Conservation (phyloP, 208 protist species). For the Strigomonas galati region DNA sequence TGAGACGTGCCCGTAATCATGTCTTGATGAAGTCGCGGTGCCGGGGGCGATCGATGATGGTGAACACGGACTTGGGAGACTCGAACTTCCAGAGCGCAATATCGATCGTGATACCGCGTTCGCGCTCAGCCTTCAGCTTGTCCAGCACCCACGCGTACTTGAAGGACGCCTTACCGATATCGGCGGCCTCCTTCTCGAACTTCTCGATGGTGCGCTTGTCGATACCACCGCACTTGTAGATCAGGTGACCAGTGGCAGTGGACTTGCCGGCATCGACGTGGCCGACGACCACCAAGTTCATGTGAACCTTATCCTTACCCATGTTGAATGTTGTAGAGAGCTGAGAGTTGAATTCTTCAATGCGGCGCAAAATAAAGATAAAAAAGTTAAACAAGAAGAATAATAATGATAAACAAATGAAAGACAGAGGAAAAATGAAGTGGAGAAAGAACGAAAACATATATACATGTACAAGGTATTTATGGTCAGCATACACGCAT, state of each 20-base stretch:
- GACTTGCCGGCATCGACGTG: conserved; percentile 73
- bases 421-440: conserved; percentile 78
- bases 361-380: too few relatives aligned
- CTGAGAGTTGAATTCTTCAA: too few relatives aligned
- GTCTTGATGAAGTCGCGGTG: conserved; percentile 94
- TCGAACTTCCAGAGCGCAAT: conserved; percentile 91
- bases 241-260: conserved; percentile 88
- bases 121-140: conserved; percentile 91
- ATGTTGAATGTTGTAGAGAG: conserved; percentile 23
- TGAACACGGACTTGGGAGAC: conserved; percentile 88
- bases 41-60: conserved; percentile 94
- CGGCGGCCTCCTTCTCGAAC: conserved; percentile 89
- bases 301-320: conserved; percentile 66
- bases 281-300: conserved; percentile 38
- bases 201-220: conserved; percentile 88
- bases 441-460: conserved; percentile 49
- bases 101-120: conserved; percentile 93
- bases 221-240: conserved; percentile 91
- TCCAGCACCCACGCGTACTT: conserved; percentile 94
- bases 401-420: not conserved
- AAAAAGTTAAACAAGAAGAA: not conserved
- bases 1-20: conserved; percentile 93
- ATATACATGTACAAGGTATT: conserved; percentile 55
- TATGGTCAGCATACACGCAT: conserved; percentile 26
- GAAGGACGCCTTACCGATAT: conserved; percentile 91